These are phyloP conservation scores for Lactarius pseudohatsudake DNA, from an alignment of 768 basidiomycete species.

Conservation along the genomic window DNA sequence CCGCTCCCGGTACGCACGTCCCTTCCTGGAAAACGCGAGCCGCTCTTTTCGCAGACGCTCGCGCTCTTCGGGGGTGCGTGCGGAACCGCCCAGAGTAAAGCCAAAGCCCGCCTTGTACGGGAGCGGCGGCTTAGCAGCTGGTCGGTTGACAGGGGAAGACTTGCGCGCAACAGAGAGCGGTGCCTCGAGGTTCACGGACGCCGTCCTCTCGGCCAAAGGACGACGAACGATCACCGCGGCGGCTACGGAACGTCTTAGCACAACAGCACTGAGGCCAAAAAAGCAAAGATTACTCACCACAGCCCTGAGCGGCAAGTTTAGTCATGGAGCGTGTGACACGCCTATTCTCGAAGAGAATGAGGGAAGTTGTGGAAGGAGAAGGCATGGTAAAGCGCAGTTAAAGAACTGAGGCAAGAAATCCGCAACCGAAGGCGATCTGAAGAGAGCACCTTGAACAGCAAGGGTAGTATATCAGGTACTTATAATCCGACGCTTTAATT, in stretches of 20 bases:
- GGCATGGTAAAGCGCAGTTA: constrained; percentile 7
- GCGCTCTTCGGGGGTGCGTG: constrained; percentile 14
- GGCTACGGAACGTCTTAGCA: background rate
- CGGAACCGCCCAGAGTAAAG: constrained; percentile 6
- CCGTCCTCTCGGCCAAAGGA: constrained; percentile 14
- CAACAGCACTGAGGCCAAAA: background rate
- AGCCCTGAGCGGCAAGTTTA: constrained; percentile 9
- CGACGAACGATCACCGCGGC: constrained; percentile 16
- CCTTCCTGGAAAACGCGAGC: constrained; percentile 21
- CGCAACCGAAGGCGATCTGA: background rate
- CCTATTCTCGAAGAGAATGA: constrained; percentile 22
- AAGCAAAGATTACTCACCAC: constrained; percentile 3
- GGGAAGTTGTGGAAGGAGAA: constrained; percentile 11
- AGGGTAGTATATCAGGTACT: background rate
- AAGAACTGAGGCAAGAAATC: background rate
- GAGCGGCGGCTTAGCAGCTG: background rate
- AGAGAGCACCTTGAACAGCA: background rate
- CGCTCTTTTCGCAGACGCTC: constrained; percentile 21
- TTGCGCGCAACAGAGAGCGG: constrained; percentile 3
- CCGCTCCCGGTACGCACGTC: background rate
- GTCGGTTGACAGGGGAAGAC: background rate
- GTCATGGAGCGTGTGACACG: constrained; percentile 21
- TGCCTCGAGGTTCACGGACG: constrained; percentile 2
- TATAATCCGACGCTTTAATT: background rate
- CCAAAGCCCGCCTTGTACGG: constrained; percentile 22